These are phyloP conservation scores for Paraphoma sp. DNA, from an alignment of 2,329 filamentous ascomycete species.

Conservation along the genomic window DNA sequence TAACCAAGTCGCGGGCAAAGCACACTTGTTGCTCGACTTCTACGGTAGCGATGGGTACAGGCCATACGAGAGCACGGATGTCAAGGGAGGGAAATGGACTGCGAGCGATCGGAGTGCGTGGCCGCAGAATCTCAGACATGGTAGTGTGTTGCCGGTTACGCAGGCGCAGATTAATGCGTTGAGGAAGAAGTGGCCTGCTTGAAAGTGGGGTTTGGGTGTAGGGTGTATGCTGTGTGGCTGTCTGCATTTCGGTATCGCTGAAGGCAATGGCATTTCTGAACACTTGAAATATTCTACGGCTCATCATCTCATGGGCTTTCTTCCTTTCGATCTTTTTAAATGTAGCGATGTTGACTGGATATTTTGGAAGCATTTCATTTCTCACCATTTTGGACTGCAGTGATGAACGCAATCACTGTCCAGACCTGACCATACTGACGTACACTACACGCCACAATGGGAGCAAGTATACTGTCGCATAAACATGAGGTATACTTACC, in stretches of 20 bases:
- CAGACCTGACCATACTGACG: no score
- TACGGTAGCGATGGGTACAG: slow-evolving; percentile 57
- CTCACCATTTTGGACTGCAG: no score
- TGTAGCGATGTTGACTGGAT: no score
- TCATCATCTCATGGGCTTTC: no score
- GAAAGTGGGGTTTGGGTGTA: not conserved
- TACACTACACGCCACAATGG: no score
- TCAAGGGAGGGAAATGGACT: slow-evolving; percentile 56
- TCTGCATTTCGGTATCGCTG: not conserved
- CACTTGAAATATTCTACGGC: no score
- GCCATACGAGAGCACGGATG: slow-evolving; percentile 56
- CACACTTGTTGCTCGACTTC: slow-evolving; percentile 56
- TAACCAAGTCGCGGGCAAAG: slow-evolving; percentile 38
- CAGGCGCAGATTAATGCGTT: slow-evolving; percentile 53
- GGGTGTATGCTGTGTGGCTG: no score
- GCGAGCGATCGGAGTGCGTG: slow-evolving; percentile 53
- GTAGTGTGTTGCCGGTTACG: slow-evolving; percentile 58
- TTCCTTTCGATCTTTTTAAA: no score
- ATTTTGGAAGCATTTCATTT: no score
- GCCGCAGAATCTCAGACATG: slow-evolving; percentile 59
- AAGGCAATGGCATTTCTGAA: not conserved
- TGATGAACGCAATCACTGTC: no score
- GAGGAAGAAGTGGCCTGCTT: slow-evolving; percentile 28
- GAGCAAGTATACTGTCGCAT: no score
- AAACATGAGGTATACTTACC: no score